phyloP scores from a whole-genome alignment of 768 basidiomycete species.

The Coprinopsis sp. region DNA sequence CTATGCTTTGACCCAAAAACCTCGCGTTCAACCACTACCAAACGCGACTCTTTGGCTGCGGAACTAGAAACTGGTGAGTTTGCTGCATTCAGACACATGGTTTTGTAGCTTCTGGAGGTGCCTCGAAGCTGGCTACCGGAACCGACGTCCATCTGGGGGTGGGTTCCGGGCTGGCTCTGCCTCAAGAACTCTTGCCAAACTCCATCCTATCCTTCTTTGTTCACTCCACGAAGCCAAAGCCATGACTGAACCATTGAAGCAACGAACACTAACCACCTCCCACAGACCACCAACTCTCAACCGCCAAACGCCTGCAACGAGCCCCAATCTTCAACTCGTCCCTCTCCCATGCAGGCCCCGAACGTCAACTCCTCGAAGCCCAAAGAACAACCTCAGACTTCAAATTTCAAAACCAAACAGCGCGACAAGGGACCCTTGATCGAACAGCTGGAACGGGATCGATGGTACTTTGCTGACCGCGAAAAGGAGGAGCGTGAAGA shows the following conservation, averaged over 20 bases:
- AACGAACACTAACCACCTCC: neutral
- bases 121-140: no score
- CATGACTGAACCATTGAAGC: neutral
- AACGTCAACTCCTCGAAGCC: conserved; percentile 60
- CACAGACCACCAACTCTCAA: conserved; percentile 58
- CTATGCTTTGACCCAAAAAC: conserved; percentile 10
- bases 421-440: conserved; percentile 59
- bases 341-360: conserved; percentile 59
- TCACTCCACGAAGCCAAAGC: no score
- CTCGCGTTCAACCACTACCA: conserved; percentile 34
- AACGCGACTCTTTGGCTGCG: conserved; percentile 63
- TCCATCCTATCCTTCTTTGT: no score
- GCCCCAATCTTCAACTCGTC: conserved; percentile 57
- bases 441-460: conserved; percentile 65
- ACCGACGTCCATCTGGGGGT: no score
- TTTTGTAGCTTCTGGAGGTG: no score
- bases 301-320: conserved; percentile 67
- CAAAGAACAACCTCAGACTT: conserved; percentile 61
- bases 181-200: no score
- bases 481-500: conserved; percentile 57
- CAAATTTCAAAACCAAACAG: conserved; percentile 62
- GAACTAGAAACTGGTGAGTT: conserved; percentile 59
- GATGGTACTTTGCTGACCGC: conserved; percentile 62
- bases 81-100: no score
- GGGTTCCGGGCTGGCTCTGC: no score